These are phyloP conservation scores for Dionaea muscipula DNA, from an alignment of 179 eudicot genomes.

Conservation along the genomic window DNA sequence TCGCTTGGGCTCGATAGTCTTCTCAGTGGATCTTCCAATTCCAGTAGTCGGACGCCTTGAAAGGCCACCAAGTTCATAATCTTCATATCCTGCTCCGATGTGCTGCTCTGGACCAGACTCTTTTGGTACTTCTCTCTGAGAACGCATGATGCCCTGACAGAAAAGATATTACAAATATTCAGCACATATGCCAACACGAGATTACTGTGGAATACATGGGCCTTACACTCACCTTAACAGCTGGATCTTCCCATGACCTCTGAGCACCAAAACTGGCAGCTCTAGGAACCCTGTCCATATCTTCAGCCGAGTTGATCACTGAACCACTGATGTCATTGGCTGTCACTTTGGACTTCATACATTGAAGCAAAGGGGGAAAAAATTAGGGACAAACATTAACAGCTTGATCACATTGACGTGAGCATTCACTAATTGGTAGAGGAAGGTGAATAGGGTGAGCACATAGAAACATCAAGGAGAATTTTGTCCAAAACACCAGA, in stretches of 20 bases:
- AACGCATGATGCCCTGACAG: constrained; percentile 30
- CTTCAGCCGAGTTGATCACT: constrained; percentile 28
- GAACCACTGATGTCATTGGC: constrained; percentile 23
- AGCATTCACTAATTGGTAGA: neutral
- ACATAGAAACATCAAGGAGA: too few relatives aligned
- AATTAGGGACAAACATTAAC: constrained; percentile 5
- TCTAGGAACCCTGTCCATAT: constrained; percentile 33
- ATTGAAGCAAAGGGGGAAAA: constrained; percentile 8
- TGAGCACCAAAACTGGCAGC: constrained; percentile 24
- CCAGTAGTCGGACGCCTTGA: constrained; percentile 35
- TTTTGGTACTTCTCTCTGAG: constrained; percentile 32
- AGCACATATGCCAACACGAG: neutral
- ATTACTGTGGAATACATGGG: neutral
- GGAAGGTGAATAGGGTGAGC: too few relatives aligned
- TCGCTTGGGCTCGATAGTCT: constrained; percentile 34
- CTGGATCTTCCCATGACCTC: constrained; percentile 39
- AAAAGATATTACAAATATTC: neutral
- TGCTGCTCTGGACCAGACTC: constrained; percentile 38
- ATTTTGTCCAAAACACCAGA: too few relatives aligned
- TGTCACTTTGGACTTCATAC: constrained; percentile 40
- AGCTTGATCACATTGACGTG: neutral
- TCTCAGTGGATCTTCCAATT: constrained; percentile 35
- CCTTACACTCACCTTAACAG: constrained; percentile 34
- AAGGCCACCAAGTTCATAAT: constrained; percentile 39
- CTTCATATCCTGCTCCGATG: constrained; percentile 34